Conservation (phyloP, 2,329 filamentous ascomycete species). For the Trichoderma koningiopsis region DNA sequence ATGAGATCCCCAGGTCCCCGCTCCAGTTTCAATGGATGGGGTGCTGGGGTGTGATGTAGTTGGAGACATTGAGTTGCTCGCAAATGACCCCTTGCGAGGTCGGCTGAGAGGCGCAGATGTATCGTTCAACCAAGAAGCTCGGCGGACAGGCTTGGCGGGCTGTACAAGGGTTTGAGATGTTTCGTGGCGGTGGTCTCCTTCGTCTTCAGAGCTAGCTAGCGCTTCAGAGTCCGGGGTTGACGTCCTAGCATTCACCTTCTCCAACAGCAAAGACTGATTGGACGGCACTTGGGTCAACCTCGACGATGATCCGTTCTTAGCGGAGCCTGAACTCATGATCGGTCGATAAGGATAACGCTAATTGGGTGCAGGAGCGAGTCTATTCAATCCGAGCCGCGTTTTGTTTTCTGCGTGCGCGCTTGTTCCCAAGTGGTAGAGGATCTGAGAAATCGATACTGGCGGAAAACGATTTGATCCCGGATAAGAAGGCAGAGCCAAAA, state of each 20-base stretch:
- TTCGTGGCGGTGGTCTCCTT: slow-evolving; percentile 68
- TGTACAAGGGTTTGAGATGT: slow-evolving; percentile 50
- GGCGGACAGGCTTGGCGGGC: slow-evolving; percentile 65
- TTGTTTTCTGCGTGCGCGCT: background rate
- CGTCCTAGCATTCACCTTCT: slow-evolving; percentile 76
- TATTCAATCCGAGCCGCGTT: background rate
- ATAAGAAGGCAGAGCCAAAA: slow-evolving; percentile 14
- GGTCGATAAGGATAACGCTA: background rate
- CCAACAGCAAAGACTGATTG: slow-evolving; percentile 67
- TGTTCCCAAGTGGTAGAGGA: background rate
- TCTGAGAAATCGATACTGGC: background rate
- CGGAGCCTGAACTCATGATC: slow-evolving; percentile 55
- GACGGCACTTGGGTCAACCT: slow-evolving; percentile 56
- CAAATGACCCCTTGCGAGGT: slow-evolving; percentile 75
- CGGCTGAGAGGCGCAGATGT: slow-evolving; percentile 64
- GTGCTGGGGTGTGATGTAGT: slow-evolving; percentile 80
- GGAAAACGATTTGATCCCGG: slow-evolving; percentile 20
- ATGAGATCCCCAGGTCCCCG: slow-evolving; percentile 57
- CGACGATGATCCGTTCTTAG: slow-evolving; percentile 52
- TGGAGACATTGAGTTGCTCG: slow-evolving; percentile 74
- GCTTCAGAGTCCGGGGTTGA: slow-evolving; percentile 95
- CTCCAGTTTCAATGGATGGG: slow-evolving; percentile 65
- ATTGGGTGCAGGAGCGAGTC: background rate
- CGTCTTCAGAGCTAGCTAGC: slow-evolving; percentile 91
- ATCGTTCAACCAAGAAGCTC: slow-evolving; percentile 86